These are phyloP conservation scores for Pichia sp. DNA, from an alignment of 1,139 yeast species.

Conservation along the genomic window DNA sequence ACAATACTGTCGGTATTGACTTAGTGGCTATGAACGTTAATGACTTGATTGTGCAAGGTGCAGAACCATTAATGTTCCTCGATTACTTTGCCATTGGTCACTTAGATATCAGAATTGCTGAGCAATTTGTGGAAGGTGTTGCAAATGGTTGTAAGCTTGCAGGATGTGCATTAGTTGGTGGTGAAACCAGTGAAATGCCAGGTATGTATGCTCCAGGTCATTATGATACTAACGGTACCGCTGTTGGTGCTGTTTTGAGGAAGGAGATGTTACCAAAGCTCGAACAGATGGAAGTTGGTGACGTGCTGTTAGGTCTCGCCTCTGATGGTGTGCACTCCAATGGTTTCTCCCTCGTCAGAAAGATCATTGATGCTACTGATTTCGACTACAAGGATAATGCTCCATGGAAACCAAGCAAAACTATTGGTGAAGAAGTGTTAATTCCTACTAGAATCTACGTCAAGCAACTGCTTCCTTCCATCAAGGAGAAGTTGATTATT, in stretches of 20 bases:
- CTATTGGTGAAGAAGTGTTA: slow-evolving; percentile 81
- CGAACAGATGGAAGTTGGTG: slow-evolving; percentile 64
- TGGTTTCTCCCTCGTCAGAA: slow-evolving; percentile 95
- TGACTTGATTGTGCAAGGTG: slow-evolving; percentile 97
- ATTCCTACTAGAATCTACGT: slow-evolving; percentile 94
- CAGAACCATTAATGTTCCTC: slow-evolving; percentile 91
- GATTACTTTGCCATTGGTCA: slow-evolving; percentile 97
- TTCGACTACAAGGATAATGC: slow-evolving; percentile 65
- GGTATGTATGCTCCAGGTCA: slow-evolving; percentile 95
- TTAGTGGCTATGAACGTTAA: slow-evolving; percentile 98
- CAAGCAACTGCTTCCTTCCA: slow-evolving; percentile 73
- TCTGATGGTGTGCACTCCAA: slow-evolving; percentile 96
- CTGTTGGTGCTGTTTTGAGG: slow-evolving; percentile 96
- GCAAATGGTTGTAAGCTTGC: slow-evolving; percentile 94
- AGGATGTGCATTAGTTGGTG: slow-evolving; percentile 98
- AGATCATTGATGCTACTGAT: slow-evolving; percentile 72
- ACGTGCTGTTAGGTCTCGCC: slow-evolving; percentile 76
- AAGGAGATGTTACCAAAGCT: slow-evolving; percentile 65
- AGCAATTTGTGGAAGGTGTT: slow-evolving; percentile 89
- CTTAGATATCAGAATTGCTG: slow-evolving; percentile 75
- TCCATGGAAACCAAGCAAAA: slow-evolving; percentile 73
- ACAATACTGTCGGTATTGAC: slow-evolving; percentile 96
- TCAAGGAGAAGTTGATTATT: slow-evolving; percentile 58
- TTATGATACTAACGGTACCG: slow-evolving; percentile 97
- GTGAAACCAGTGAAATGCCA: slow-evolving; percentile 99